Base-by-base conservation (phyloP, 2,329 filamentous ascomycete species). In the Neoarthrinium moseri region DNA sequence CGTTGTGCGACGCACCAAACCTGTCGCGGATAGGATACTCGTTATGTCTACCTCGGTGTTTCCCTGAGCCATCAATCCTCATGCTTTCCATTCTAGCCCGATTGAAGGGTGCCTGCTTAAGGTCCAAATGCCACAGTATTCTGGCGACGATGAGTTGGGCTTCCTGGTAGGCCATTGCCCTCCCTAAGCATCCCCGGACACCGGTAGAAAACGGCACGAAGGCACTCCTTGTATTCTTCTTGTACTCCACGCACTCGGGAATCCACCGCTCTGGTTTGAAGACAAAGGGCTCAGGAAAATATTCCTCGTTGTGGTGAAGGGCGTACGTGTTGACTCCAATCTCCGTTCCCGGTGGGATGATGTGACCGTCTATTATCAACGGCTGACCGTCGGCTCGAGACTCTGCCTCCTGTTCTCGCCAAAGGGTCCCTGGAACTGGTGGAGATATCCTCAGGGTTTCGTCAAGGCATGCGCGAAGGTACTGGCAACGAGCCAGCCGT, bases 371-470 rank as follows among this genome's bases (percentile, higher is more conserved):
- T 50, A 47, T 61, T 30, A 53, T 46, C 5, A 45, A 46, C 3
- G 47, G 37, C 10, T 62, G 51, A 13, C 20, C 18, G 17, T 20
- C n/a, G 1, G 18, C 8, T 21, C 20, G 20, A 5, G 15, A n/a
- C 2, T 22, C 23, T 17, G 33, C 12, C 4, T 20, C 22, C 13
- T 64, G 58, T 45, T 68, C 60, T 11, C 70, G 51, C 44, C 58
- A 51, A 34, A 71, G 45, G 43, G 63, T 44, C 44, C 57, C 53
- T 43, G 63, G 59, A 1, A 71, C 66, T 0, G 72, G 66, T 4
- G 75, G 71, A 4, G 68, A 67, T 40, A 75, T 58, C 11, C 75
- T 67, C 46, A 77, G 59, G 0, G 67, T 58, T 53, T 78, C 74
- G 35, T 76, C 67, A 30, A 78, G 65, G 44, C 66, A 68, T 4